Evolutionary conservation across 148 eudicot genomes (phyloP).

Genomic region (Selenicereus undatus): DNA sequence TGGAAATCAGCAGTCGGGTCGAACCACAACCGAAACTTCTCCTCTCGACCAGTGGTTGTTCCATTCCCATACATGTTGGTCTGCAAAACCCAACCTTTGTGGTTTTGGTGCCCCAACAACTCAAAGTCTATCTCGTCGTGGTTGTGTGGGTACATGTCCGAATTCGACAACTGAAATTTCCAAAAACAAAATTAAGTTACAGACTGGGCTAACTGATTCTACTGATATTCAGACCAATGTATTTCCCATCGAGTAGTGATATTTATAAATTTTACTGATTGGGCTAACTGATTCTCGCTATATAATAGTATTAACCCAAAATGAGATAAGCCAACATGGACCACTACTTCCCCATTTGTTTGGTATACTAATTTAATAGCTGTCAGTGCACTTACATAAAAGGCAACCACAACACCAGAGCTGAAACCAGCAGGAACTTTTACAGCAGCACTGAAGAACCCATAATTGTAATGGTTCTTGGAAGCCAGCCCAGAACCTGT

Average conservation of each 20-base stretch:
- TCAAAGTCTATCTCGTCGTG: constrained; percentile 95
- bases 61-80: constrained; percentile 95
- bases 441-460: constrained; percentile 83
- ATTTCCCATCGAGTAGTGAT: no score
- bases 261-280: no score
- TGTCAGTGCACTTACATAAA: constrained; percentile 51
- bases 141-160: constrained; percentile 62
- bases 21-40: constrained; percentile 87
- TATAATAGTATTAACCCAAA: no score
- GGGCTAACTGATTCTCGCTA: no score
- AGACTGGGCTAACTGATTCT: no score
- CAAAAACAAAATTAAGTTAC: neutral
- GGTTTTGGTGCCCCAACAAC: constrained; percentile 78
- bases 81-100: constrained; percentile 69
- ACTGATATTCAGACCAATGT: no score
- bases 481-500: constrained; percentile 79
- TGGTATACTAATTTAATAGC: neutral
- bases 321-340: no score
- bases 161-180: constrained; percentile 61
- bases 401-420: constrained; percentile 94
- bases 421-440: constrained; percentile 82
- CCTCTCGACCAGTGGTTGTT: constrained; percentile 78
- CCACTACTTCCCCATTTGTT: no score
- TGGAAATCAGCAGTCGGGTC: constrained; percentile 73
- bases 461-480: constrained; percentile 53